Conservation (phyloP, 306 rosid genomes). For the Geum urbanum region DNA sequence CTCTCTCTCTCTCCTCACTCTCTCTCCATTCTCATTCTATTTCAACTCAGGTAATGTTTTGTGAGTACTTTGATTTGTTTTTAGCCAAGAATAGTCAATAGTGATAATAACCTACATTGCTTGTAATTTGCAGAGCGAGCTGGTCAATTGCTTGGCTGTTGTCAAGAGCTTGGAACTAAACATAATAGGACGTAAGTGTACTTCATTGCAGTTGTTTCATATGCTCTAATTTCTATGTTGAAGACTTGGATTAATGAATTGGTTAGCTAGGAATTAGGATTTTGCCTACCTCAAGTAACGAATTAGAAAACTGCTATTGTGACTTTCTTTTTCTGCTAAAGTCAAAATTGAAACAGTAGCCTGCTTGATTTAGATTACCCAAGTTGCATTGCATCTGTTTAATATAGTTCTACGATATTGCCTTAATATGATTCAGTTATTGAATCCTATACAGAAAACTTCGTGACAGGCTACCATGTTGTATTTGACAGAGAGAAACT, state of each 20-base stretch:
- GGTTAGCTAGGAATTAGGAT: neutral
- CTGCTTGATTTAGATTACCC: too few relatives aligned
- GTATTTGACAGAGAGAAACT: conserved; percentile 83
- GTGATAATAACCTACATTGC: conserved; percentile 1
- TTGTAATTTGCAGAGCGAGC: conserved; percentile 54
- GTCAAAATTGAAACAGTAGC: too few relatives aligned
- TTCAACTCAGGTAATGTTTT: too few relatives aligned
- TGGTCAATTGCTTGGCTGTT: conserved; percentile 80
- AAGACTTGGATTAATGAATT: neutral
- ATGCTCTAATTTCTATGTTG: conserved; percentile 6
- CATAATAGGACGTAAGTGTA: conserved; percentile 84
- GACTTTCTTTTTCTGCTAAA: neutral
- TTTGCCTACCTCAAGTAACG: neutral
- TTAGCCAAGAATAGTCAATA: too few relatives aligned
- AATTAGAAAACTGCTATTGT: neutral
- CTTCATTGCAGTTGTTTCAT: conserved; percentile 21
- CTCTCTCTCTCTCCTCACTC: too few relatives aligned
- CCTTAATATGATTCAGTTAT: conserved; percentile 19
- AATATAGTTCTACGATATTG: too few relatives aligned
- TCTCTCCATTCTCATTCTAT: too few relatives aligned
- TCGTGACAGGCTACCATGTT: conserved; percentile 79
- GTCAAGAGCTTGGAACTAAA: conserved; percentile 69
- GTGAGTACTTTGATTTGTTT: too few relatives aligned
- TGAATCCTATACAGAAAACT: conserved; percentile 65
- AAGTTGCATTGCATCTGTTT: too few relatives aligned